Percentiles rank a stretch among this genome's conserved stretches.
Conservation (phyloP, 148 eudicot genomes). For the Vaccinium myrtillus region DNA sequence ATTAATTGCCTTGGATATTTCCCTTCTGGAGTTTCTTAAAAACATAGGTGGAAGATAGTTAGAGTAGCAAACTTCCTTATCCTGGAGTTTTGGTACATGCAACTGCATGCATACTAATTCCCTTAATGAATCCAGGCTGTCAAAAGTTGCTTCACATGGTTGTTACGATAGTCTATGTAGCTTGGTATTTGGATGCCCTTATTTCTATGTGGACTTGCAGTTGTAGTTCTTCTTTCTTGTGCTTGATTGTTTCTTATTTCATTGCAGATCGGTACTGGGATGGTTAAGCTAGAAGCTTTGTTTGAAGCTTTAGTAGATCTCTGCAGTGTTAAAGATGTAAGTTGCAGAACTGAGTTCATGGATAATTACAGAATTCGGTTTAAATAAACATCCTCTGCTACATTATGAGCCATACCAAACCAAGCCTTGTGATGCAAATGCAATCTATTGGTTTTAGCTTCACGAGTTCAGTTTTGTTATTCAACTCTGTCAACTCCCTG, state of each 20-base stretch:
- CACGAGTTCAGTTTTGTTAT: not conserved
- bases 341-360: conserved; percentile 18
- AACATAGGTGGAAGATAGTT: not conserved
- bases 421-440: not conserved
- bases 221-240: not conserved
- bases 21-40: not conserved
- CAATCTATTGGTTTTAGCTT: not conserved
- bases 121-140: not conserved
- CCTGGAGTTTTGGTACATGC: not conserved
- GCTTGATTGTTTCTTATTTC: conserved; percentile 7
- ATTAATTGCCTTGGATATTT: not conserved
- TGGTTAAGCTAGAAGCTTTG: conserved; percentile 31
- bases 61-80: not conserved
- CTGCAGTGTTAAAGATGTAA: conserved; percentile 46
- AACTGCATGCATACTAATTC: not conserved
- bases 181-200: not conserved
- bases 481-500: not conserved
- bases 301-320: conserved; percentile 47
- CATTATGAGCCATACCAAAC: not conserved
- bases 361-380: not conserved
- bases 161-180: not conserved
- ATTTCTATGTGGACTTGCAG: not conserved
- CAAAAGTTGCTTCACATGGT: not conserved
- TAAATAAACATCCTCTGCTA: not conserved
- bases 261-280: conserved; percentile 43